Base-by-base conservation (phyloP, 345 rosid genomes). In the Combretum micranthum region DNA sequence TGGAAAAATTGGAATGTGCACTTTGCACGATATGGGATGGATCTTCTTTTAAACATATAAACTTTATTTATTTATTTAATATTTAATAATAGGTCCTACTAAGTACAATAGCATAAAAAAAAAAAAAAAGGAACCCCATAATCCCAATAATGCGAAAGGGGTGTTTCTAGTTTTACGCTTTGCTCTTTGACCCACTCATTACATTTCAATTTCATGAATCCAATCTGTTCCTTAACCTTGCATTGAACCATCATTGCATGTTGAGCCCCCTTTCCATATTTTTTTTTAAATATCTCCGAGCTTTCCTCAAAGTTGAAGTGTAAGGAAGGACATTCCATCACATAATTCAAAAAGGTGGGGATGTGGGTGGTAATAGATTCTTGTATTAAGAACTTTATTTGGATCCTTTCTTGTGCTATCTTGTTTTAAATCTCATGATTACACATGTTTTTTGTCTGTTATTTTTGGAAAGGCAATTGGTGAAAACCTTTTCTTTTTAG, bases 81-180 rank as follows among this genome's bases (percentile, higher is more conserved):
- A n/a, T n/a, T n/a, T n/a, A n/a, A n/a, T n/a, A 60, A 63, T 16
- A 71, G 69, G 76, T 71, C 63, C 72, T 69, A 63, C 75, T 65
- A 69, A 57, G 50, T 76, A 73, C 57, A 56, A 78, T 47, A 64
- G 75, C 69, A 67, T 70, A 65, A 66, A 73, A 68, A 60, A 56
- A 52, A 71, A 68, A 61, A 44, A 16, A 32, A 32, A 32, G 10
- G 39, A 32, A 7, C 39, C 10, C 39, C 9, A 32, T 32, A 32
- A 32, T 32, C 6, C 39, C 39, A 32, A 32, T 32, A 32, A 32
- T 32, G 39, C 39, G 9, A 32, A 32, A 32, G 9, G 39, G 39
- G 39, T 32, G 39, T 32, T 12, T 23, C 44, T 4, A 55, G 55
- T 75, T 17, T 17, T 15, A 9, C 10, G 22, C 14, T 32, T 52